Evolutionary conservation across 2,329 filamentous ascomycete species (phyloP).

Genomic region (Aplosporella prunicola): DNA sequence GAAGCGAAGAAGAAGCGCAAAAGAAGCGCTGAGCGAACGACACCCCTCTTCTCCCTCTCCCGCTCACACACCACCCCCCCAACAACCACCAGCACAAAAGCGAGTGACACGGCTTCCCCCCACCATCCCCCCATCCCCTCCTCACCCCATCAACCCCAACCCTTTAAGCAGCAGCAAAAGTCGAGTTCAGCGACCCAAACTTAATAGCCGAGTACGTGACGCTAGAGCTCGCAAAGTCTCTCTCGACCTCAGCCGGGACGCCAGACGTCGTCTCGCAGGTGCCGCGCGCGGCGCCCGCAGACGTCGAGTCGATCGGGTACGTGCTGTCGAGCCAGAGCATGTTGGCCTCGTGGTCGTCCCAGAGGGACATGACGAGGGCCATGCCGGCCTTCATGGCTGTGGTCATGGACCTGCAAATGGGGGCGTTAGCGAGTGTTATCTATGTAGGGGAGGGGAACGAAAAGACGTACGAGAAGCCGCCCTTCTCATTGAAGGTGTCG

Average conservation of each 20-base stretch:
- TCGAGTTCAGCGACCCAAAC: constrained; percentile 17
- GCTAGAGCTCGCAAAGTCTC: constrained; percentile 10
- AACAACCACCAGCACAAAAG: no score
- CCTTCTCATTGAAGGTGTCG: constrained; percentile 43
- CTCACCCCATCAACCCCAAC: not conserved
- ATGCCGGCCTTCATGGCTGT: constrained; percentile 13
- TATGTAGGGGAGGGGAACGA: no score
- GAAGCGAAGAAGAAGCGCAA: no score
- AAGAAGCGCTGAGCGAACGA: no score
- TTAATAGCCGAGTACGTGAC: constrained; percentile 21
- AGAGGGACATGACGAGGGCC: constrained; percentile 46
- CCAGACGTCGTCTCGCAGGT: constrained; percentile 14
- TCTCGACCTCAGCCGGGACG: constrained; percentile 16
- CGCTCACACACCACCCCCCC: no score
- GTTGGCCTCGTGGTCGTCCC: constrained; percentile 52
- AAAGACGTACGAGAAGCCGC: constrained; percentile 21
- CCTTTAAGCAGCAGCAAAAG: constrained; percentile 12
- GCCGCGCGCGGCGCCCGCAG: constrained; percentile 14
- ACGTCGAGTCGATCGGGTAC: constrained; percentile 38
- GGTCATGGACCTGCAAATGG: constrained; percentile 14
- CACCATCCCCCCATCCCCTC: not conserved
- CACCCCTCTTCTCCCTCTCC: no score
- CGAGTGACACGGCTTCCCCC: no score
- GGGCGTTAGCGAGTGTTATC: no score
- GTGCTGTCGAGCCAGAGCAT: constrained; percentile 64